These are phyloP conservation scores for Yamagishiella unicocca DNA, from an alignment of 139 green algal species.

Conservation along the genomic window DNA sequence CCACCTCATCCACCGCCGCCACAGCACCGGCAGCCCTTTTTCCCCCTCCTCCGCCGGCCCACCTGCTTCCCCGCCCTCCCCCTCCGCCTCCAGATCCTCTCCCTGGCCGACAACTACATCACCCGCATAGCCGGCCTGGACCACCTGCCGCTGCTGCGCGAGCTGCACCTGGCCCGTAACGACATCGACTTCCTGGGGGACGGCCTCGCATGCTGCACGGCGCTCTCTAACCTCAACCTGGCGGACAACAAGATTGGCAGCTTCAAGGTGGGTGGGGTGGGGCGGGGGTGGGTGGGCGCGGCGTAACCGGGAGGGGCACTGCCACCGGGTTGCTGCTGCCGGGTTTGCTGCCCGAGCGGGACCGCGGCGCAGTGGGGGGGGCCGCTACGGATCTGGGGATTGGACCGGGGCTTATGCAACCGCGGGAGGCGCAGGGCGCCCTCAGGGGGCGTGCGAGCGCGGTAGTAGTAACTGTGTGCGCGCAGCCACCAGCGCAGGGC, in stretches of 20 bases:
- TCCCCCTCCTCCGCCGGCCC: background rate
- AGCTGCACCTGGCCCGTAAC: conserved; percentile 84
- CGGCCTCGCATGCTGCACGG: conserved; percentile 52
- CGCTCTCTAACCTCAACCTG: conserved; percentile 77
- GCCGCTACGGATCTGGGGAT: too few relatives aligned
- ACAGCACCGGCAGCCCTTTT: too few relatives aligned
- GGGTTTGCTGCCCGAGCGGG: too few relatives aligned
- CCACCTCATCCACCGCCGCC: too few relatives aligned
- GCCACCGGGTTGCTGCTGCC: background rate
- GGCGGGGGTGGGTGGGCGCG: background rate
- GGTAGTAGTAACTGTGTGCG: too few relatives aligned
- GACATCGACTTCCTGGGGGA: conserved; percentile 68
- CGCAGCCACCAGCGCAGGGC: too few relatives aligned
- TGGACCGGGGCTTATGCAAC: too few relatives aligned
- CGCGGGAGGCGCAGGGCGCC: too few relatives aligned
- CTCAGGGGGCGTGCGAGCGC: too few relatives aligned
- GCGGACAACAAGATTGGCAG: conserved; percentile 76
- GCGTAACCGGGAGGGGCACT: background rate
- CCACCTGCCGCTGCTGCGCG: conserved; percentile 62
- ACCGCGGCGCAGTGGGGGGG: too few relatives aligned
- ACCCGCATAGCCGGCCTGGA: conserved; percentile 64
- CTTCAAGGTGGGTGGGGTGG: conserved; percentile 83
- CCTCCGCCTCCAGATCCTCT: conserved; percentile 69
- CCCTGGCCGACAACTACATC: conserved; percentile 84
- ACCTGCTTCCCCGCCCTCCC: background rate